Conservation (phyloP, 257 asterid genomes). For the Solanum acaule region DNA sequence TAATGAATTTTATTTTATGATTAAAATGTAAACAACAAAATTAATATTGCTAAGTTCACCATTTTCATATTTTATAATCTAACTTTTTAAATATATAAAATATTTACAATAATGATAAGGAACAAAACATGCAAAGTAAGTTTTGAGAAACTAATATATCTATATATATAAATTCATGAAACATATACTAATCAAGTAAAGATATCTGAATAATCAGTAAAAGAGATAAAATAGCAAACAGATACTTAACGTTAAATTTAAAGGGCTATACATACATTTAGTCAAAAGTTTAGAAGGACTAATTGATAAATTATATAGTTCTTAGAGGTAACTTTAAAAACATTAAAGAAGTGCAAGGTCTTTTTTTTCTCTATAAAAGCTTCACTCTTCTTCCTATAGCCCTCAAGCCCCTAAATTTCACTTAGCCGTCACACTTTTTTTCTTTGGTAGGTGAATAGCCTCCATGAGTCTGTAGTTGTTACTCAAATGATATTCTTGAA, state of each 20-base stretch:
- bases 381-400: neutral
- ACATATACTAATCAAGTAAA: no score
- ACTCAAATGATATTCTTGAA: no score
- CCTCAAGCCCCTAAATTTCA: neutral
- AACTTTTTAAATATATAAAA: no score
- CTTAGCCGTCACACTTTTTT: neutral
- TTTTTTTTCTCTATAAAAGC: neutral
- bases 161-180: no score
- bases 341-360: neutral
- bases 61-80: no score
- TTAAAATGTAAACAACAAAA: no score
- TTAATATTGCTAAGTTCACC: no score
- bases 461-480: no score
- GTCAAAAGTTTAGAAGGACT: neutral
- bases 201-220: neutral
- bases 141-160: no score
- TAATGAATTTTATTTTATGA: no score
- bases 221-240: neutral
- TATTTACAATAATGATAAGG: no score
- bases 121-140: no score
- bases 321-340: neutral
- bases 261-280: neutral
- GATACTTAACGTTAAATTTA: neutral
- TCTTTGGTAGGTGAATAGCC: neutral
- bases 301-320: neutral